phyloP scores from a whole-genome alignment of 345 rosid genomes.

The Arabidopsis thaliana region TAIR10.1 NC_003075.7:10115001-10115500 shows the following conservation, averaged over 20 bases:
- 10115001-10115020: constrained; percentile 36
- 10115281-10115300: constrained; percentile 44
- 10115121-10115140: constrained; percentile 33
- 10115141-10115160: constrained; percentile 51
- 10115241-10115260: constrained; percentile 43
- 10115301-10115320: constrained; percentile 30
- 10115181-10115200: constrained; percentile 5
- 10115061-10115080: constrained; percentile 37
- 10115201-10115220: background rate
- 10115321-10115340: constrained; percentile 55
- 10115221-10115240: constrained; percentile 31
- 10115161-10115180: constrained; percentile 48
- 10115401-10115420: constrained; percentile 46
- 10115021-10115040: constrained; percentile 46
- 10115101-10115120: constrained; percentile 41
- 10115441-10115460: constrained; percentile 87
- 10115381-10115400: constrained; percentile 34
- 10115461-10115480: constrained; percentile 61
- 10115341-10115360: constrained; percentile 59
- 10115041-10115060: constrained; percentile 69
- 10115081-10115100: constrained; percentile 38
- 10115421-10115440: constrained; percentile 55
- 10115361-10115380: constrained; percentile 54
- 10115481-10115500: constrained; percentile 56
- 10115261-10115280: constrained; percentile 47